Conservation (phyloP, 225 moss, liverwort and hornwort genomes). For the Ulota crispa region DNA sequence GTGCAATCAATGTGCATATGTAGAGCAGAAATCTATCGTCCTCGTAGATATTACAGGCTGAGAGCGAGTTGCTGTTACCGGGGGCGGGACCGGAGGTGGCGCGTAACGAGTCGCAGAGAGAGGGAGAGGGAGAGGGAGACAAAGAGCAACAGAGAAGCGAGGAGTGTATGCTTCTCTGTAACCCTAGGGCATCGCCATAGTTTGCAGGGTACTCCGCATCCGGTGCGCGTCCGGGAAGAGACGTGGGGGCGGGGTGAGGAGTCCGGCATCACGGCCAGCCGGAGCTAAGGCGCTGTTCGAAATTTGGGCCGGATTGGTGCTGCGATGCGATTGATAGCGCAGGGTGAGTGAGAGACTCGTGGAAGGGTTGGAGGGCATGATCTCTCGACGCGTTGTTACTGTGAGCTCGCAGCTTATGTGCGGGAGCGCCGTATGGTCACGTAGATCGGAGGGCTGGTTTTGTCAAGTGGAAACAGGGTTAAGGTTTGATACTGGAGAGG, state of each 20-base stretch:
- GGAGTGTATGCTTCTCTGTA: conserved; percentile 16
- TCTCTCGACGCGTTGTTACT: conserved; percentile 18
- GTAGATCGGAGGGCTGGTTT: conserved; percentile 25
- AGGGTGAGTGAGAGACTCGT: conserved; percentile 8
- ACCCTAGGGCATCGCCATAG: conserved; percentile 43
- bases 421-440: conserved; percentile 24
- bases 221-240: conserved; percentile 12
- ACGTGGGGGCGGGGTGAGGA: background rate
- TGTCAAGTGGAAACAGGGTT: conserved; percentile 34
- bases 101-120: conserved; percentile 12
- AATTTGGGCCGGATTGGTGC: conserved; percentile 35
- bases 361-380: conserved; percentile 29
- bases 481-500: conserved; percentile 30
- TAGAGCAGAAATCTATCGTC: fast-evolving
- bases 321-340: conserved; percentile 15
- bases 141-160: background rate
- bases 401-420: conserved; percentile 30
- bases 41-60: fast-evolving
- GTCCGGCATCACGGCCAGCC: conserved; percentile 7
- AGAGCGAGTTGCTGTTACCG: conserved; percentile 18
- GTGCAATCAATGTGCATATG: fast-evolving
- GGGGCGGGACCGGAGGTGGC: background rate
- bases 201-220: conserved; percentile 7
- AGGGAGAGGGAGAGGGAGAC: background rate
- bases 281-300: background rate